Evolutionary conservation across 83 land plant species (phyloP), one percentile per base, ranked within the genome.

Genomic region (Picea mariana): DNA sequence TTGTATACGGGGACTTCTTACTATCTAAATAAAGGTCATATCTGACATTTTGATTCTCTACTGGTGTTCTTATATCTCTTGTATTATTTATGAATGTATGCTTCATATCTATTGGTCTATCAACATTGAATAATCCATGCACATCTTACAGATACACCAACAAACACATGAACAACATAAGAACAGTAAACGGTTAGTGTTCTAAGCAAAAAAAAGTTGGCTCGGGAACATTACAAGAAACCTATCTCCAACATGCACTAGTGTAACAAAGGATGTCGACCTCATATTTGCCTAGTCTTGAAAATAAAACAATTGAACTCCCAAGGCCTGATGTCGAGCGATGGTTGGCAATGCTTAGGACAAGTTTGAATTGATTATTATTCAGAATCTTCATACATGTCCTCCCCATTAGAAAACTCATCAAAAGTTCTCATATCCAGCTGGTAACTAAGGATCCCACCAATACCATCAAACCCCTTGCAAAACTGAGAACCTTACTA

Each of bases 401-500:
- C 89, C 8, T 34, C 85, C 69, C 83, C 69, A 82, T 88, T 89
- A 34, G 89, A 88, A 11, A 82, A 7, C 77, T 88, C 89, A 69
- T 87, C 89, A 73, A 87, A 87, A n/a, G 84, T 21, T 62, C 89
- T 81, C 78, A 87, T 85, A 59, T 87, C 89, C 49, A 87, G 84
- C 81, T 87, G 88, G 80, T 87, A 87, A 38, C 89, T 82, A 31
- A 87, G 82, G 40, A 87, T 85, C 13, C 88, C 89, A 52, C 89
- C 88, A 79, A 85, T 87, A n/a, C 89, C 89, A 69, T 88, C 89
- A 73, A 87, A 87, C 7, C 89, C 88, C 66, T 88, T 77, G 38
- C 89, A 87, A 78, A 87, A 87, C 73, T 87, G 89, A 42, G 88
- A 87, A 6, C 88, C 89, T 65, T 87, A 88, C 77, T 87, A 88